Base-by-base conservation (phyloP, 2,329 filamentous ascomycete species). In the Paracorniculantispora psalliotae region DNA sequence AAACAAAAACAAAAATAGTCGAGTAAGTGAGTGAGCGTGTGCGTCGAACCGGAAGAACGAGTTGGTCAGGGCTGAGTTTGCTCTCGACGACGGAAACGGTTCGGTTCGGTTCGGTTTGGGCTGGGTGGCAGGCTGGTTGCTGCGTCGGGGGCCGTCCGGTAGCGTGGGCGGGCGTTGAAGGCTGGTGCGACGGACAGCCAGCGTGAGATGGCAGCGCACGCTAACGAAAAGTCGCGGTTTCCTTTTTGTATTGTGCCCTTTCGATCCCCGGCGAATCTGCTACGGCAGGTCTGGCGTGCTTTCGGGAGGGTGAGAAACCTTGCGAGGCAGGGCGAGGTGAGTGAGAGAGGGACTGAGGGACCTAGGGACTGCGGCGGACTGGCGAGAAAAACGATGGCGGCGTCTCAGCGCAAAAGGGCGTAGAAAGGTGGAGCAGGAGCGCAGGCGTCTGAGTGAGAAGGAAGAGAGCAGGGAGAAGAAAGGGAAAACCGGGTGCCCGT, bases 321-420 rank as follows among this genome's bases (percentile, higher is more conserved):
- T 25, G 46, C 8, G 26, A 48, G 44, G 26, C 46, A 48, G 10
- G 15, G 26, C 19, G 39, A 53, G 12, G 19, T 30, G 53, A 47
- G 30, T 30, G 44, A 49, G 44, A 25, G 43, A 44, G 28, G 39
- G 21, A 49, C 30, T 17, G 10, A 12, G 13, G 53, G 15, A 41
- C 12, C 37, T 41, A 19, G n/a, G n/a, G 37, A 41, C 12, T 15
- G 37, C 7, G 17, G 37, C 12, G 17, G 37, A 41, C 13, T 17
- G 13, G 12, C 5, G 12, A 28, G 53, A 33, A 41, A 41, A 41
- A 35, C 17, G 25, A 49, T 23, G 17, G n/a, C n/a, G 53, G 46
- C 54, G 54, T 57, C 54, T 57, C 54, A 57, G 54, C 54, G 46
- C 44, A 57, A 57, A 41, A 57, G 54, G 54, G 54, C 44, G 54